Conservation (phyloP, 129 eudicot genomes). For the Centella asiatica region DNA sequence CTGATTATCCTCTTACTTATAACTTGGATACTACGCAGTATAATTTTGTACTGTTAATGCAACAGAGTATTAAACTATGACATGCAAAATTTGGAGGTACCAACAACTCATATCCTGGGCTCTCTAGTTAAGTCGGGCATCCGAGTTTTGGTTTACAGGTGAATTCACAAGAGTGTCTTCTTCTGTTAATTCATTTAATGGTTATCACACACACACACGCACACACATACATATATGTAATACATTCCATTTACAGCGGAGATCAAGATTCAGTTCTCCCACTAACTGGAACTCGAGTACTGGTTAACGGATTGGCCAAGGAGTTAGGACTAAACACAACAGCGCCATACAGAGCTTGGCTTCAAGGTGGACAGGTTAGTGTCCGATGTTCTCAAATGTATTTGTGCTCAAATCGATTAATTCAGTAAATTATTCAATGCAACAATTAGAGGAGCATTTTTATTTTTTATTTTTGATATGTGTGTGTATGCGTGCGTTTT, state of each 20-base stretch:
- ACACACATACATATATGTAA: too few species aligned
- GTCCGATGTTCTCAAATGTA: background rate
- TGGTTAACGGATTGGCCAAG: constrained; percentile 44
- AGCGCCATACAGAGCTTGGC: constrained; percentile 56
- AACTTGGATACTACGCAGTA: background rate
- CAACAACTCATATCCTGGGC: constrained; percentile 41
- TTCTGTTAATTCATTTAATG: too few species aligned
- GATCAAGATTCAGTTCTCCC: constrained; percentile 95
- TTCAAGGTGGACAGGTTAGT: constrained; percentile 52
- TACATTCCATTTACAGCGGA: constrained; percentile 56
- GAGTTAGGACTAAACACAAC: constrained; percentile 49
- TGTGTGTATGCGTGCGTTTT: too few species aligned
- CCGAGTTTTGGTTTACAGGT: constrained; percentile 64
- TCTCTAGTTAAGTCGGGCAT: constrained; percentile 45
- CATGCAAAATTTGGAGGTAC: constrained; percentile 28
- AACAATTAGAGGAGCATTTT: too few species aligned
- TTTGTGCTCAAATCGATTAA: too few species aligned
- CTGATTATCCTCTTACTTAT: background rate
- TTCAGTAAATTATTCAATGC: too few species aligned
- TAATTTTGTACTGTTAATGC: background rate
- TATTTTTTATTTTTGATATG: too few species aligned
- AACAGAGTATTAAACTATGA: constrained; percentile 33
- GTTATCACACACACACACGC: too few species aligned
- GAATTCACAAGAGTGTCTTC: background rate
- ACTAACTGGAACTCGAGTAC: constrained; percentile 48